phyloP scores from a whole-genome alignment of 2,329 filamentous ascomycete genomes.

The Trichoderma citrinoviride region DNA sequence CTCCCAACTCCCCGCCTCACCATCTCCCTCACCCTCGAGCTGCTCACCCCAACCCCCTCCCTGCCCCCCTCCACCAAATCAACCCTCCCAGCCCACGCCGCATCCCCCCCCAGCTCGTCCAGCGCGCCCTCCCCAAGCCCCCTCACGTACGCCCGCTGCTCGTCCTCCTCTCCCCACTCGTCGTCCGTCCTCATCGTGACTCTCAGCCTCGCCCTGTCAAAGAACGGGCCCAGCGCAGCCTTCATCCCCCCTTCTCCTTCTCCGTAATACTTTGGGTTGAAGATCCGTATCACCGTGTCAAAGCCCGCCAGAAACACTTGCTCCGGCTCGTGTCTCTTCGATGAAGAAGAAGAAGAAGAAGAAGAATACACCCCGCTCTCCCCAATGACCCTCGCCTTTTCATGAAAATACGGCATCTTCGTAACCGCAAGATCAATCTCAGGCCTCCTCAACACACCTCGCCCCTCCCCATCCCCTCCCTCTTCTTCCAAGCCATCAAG shows the following conservation, averaged over 20 bases:
- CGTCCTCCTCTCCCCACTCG: conserved; percentile 52
- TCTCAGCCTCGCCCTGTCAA: conserved; percentile 58
- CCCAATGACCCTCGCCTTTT: conserved; percentile 63
- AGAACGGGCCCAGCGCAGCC: conserved; percentile 59
- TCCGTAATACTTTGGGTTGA: conserved; percentile 69
- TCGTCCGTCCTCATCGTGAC: conserved; percentile 63
- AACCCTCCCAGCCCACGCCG: conserved; percentile 59
- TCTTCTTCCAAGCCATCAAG: conserved; percentile 24
- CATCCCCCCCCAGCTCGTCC: conserved; percentile 52
- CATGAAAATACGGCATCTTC: conserved; percentile 69
- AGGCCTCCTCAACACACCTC: too few relatives aligned
- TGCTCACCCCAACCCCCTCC: conserved; percentile 47
- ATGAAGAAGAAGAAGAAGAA: too few relatives aligned
- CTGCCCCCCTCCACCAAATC: conserved; percentile 57
- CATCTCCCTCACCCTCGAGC: conserved; percentile 62
- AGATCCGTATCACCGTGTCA: conserved; percentile 71
- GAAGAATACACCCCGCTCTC: conserved; percentile 41
- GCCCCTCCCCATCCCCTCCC: not conserved
- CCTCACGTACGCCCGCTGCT: conserved; percentile 51
- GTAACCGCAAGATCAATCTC: conserved; percentile 67
- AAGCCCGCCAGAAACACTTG: conserved; percentile 73
- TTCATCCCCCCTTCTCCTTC: conserved; percentile 40
- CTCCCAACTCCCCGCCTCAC: conserved; percentile 47
- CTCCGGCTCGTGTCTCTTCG: conserved; percentile 31
- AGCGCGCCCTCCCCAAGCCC: conserved; percentile 47